These are phyloP conservation scores for Candida nitratophila DNA, from an alignment of 805 yeast species.

Conservation along the genomic window DNA sequence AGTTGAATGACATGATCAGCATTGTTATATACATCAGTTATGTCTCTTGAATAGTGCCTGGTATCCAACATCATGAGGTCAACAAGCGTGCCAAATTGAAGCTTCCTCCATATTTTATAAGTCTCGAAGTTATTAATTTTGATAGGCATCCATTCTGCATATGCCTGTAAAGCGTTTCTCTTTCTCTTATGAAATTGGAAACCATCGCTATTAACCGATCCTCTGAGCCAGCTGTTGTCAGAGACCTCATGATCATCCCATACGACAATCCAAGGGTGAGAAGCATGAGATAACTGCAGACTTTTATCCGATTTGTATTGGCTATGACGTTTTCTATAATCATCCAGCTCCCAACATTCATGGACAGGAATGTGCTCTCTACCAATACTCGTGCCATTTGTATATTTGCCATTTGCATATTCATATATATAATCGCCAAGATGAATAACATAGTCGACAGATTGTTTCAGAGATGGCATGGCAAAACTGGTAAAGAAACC, in stretches of 20 bases:
- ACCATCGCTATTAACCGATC: slow-evolving; percentile 16
- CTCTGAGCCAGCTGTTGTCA: slow-evolving; percentile 18
- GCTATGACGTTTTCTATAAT: slow-evolving; percentile 16
- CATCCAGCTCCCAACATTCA: slow-evolving; percentile 14
- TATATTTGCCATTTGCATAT: slow-evolving; percentile 16
- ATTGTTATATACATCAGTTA: slow-evolving; percentile 17
- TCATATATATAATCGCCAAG: slow-evolving; percentile 22
- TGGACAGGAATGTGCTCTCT: slow-evolving; percentile 14
- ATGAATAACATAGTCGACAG: slow-evolving; percentile 17
- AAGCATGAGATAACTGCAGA: slow-evolving; percentile 15
- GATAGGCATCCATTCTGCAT: slow-evolving; percentile 20
- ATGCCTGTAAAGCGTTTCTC: slow-evolving; percentile 14
- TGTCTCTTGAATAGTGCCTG: slow-evolving; percentile 19
- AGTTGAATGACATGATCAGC: slow-evolving; percentile 9
- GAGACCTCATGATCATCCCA: slow-evolving; percentile 25
- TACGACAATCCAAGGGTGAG: slow-evolving; percentile 17
- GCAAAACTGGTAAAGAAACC: slow-evolving; percentile 18
- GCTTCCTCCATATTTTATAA: slow-evolving; percentile 15
- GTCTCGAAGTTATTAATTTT: slow-evolving; percentile 10
- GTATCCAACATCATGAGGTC: slow-evolving; percentile 17
- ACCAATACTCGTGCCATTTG: slow-evolving; percentile 14
- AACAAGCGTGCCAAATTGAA: slow-evolving; percentile 14
- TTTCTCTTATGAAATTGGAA: slow-evolving; percentile 12
- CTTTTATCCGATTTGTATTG: slow-evolving; percentile 15
- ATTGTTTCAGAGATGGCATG: slow-evolving; percentile 13